Percentiles rank a stretch among this genome's conserved stretches.
Conservation (phyloP, 169 alveolate genomes). For the Condylostoma magnum region DNA sequence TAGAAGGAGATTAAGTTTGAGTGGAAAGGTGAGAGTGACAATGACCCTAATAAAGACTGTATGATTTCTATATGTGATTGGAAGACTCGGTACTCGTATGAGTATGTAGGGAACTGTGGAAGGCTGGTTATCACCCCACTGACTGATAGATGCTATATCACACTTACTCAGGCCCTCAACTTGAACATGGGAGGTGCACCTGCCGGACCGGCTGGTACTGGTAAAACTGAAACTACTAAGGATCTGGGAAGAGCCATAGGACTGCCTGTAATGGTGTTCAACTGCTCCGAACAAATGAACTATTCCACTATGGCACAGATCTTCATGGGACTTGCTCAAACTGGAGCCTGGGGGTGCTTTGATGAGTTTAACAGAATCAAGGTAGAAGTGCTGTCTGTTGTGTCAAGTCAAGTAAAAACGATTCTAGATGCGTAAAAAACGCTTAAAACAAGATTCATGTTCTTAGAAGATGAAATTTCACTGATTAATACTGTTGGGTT, state of each 20-base stretch:
- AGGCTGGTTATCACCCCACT: slow-evolving; percentile 95
- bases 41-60: slow-evolving; percentile 81
- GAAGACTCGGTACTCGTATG: slow-evolving; percentile 91
- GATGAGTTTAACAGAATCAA: slow-evolving; percentile 98
- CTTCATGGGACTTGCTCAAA: slow-evolving; percentile 92
- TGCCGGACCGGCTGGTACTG: slow-evolving; percentile 94
- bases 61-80: slow-evolving; percentile 92
- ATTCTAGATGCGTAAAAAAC: slow-evolving; percentile 92
- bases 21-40: slow-evolving; percentile 60
- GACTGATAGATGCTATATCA: slow-evolving; percentile 95
- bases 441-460: slow-evolving; percentile 52
- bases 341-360: slow-evolving; percentile 99
- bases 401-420: slow-evolving; percentile 93
- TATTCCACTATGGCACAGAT: slow-evolving; percentile 94
- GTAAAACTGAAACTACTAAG: slow-evolving; percentile 45
- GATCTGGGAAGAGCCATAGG: slow-evolving; percentile 87
- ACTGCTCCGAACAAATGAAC: slow-evolving; percentile 87
- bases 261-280: slow-evolving; percentile 80
- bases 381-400: slow-evolving; percentile 96
- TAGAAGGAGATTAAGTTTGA: slow-evolving; percentile 94
- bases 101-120: slow-evolving; percentile 95
- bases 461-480: slow-evolving; percentile 81
- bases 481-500: slow-evolving; percentile 82
- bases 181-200: slow-evolving; percentile 94
- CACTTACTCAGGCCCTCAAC: slow-evolving; percentile 93